A percentile compares a stretch with the other conserved stretches of the same genome.
phyloP scores from a whole-genome alignment of 2,329 filamentous ascomycete species.

The Apiospora pterosperma region DNA sequence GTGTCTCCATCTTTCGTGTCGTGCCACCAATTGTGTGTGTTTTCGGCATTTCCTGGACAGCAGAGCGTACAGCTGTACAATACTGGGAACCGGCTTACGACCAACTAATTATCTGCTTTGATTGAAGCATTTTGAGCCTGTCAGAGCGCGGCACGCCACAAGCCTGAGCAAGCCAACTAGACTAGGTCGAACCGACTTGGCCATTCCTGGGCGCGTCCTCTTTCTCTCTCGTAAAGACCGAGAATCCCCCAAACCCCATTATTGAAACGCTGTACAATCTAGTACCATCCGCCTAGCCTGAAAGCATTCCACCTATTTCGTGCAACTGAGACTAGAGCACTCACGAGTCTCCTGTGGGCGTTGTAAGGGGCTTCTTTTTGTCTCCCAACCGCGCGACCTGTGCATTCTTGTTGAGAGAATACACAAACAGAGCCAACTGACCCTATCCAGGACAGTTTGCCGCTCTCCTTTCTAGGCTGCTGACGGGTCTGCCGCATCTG shows the following conservation, averaged over 20 bases:
- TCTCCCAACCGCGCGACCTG: background rate
- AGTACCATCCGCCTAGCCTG: background rate
- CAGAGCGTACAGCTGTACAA: background rate
- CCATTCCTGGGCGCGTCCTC: background rate
- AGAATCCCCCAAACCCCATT: background rate
- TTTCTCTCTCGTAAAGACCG: background rate
- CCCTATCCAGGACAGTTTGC: background rate
- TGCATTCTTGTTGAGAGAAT: background rate
- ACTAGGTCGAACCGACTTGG: background rate
- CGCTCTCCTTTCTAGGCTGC: constrained; percentile 2
- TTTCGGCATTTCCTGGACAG: background rate
- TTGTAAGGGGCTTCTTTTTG: background rate
- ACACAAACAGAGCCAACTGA: background rate
- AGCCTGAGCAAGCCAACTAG: background rate
- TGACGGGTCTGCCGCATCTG: constrained; percentile 11
- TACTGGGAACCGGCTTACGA: background rate
- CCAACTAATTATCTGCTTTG: background rate
- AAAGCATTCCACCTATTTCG: background rate
- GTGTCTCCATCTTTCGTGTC: background rate
- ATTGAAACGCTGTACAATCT: background rate
- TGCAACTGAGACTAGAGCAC: background rate
- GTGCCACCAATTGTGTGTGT: background rate
- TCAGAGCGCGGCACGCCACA: background rate
- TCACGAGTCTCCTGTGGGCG: background rate
- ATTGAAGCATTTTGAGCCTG: background rate